Evolutionary conservation across 1,284 basidiomycete genomes (phyloP), one percentile per base, ranked within the genome.

Genomic region (Marasmius fiardii): DNA sequence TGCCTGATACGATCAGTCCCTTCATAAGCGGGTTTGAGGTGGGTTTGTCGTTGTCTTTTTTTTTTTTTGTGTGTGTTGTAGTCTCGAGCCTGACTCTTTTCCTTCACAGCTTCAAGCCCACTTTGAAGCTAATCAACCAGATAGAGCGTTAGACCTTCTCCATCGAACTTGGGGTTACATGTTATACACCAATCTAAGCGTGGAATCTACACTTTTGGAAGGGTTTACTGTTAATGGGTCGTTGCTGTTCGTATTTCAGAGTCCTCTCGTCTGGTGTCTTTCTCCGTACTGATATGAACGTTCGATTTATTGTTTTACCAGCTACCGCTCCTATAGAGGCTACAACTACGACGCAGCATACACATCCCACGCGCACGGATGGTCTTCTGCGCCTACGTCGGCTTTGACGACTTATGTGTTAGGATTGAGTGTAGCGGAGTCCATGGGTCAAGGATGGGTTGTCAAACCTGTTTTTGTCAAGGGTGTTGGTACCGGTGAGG

Each of bases 21-120:
- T 80, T 79, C 53, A 78, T 79, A 11, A 66, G 72, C 48, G 75
- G 77, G 2, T 78, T 79, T 55, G 78, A 80, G 73, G 78, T 77
- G 44, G 8, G 69, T 57, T 33, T 21, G 48, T n/a, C n/a, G n/a
- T n/a, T n/a, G n/a, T n/a, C n/a, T n/a, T n/a, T n/a, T n/a, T n/a
- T n/a, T n/a, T n/a, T n/a, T n/a, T n/a, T n/a, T n/a, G n/a, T n/a
- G n/a, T n/a, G n/a, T n/a, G n/a, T n/a, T n/a, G n/a, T n/a, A n/a
- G n/a, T n/a, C n/a, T n/a, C n/a, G n/a, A n/a, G n/a, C n/a, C n/a
- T n/a, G n/a, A n/a, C n/a, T n/a, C n/a, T n/a, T n/a, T n/a, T n/a
- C n/a, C n/a, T n/a, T n/a, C n/a, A 1, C 53, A 79, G 77, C 64
- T 79, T 1, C 75, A 78, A 68, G 77, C 77, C 3, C 77, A 80